A percentile compares a stretch with the other conserved stretches of the same genome.
These are phyloP conservation scores for Neofusicoccum laricinum DNA, from an alignment of 2,329 filamentous ascomycete species.

Conservation along the genomic window DNA sequence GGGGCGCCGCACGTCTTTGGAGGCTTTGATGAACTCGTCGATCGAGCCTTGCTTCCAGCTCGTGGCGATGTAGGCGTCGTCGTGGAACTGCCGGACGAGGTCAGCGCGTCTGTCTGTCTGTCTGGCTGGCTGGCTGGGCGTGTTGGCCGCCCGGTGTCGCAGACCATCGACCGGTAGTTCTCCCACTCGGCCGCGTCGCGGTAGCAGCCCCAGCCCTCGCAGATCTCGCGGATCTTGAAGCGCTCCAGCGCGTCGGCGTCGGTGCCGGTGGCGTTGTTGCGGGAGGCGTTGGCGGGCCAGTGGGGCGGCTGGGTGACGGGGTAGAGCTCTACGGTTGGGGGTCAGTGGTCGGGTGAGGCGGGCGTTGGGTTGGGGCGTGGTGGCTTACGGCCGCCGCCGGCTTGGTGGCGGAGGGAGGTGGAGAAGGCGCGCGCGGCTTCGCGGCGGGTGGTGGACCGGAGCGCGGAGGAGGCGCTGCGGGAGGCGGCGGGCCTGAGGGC, in stretches of 20 bases:
- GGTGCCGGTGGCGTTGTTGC: slow-evolving; percentile 45
- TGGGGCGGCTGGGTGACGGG: slow-evolving; percentile 6
- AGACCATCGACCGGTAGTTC: slow-evolving; percentile 50
- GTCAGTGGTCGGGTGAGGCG: not conserved
- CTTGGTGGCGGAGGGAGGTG: not conserved
- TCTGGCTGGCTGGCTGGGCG: too few relatives aligned
- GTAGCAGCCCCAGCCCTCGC: slow-evolving; percentile 55
- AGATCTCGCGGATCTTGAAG: slow-evolving; percentile 49
- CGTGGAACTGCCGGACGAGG: not conserved
- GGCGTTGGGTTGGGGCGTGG: not conserved
- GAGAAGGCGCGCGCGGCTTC: slow-evolving; percentile 6
- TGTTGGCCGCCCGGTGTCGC: too few relatives aligned
- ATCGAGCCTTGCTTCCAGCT: slow-evolving; percentile 29
- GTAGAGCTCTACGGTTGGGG: not conserved
- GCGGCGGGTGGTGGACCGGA: not conserved
- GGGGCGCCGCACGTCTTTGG: slow-evolving; percentile 24
- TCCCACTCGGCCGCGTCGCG: slow-evolving; percentile 54
- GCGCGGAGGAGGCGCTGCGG: not conserved
- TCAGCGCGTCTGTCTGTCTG: not conserved
- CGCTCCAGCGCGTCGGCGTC: slow-evolving; percentile 43
- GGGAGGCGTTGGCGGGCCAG: slow-evolving; percentile 15
- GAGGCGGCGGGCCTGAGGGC: not conserved
- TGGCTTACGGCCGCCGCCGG: not conserved
- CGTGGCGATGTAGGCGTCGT: slow-evolving; percentile 34
- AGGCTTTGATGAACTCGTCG: slow-evolving; percentile 25